Conservation (phyloP, 306 rosid genomes). For the Trifolium pratense region DNA sequence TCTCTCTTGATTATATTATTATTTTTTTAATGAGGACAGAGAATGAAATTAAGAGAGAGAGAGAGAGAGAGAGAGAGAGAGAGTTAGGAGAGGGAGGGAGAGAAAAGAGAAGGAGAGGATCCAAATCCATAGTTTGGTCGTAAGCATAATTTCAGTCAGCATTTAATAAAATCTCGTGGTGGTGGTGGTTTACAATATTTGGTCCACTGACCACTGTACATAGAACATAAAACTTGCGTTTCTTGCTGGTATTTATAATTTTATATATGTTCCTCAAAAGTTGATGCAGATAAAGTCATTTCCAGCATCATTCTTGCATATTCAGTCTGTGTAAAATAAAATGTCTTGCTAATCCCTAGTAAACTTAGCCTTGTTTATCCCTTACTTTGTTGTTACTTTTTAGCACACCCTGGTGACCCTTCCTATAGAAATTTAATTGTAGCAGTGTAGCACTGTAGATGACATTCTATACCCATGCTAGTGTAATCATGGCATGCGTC, state of each 20-base stretch:
- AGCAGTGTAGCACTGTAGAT: conserved; percentile 23
- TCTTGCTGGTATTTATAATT: conserved; percentile 21
- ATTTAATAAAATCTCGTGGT: conserved; percentile 22
- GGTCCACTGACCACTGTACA: neutral
- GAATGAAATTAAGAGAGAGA: too few species aligned
- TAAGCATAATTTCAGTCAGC: conserved; percentile 15
- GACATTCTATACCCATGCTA: conserved; percentile 36
- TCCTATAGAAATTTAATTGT: conserved; percentile 3
- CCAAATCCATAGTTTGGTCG: too few species aligned
- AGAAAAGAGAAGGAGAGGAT: too few species aligned
- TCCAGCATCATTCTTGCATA: conserved; percentile 16
- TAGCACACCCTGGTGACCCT: conserved; percentile 26
- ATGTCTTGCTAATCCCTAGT: conserved; percentile 21
- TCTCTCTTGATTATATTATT: too few species aligned
- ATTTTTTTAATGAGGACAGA: too few species aligned
- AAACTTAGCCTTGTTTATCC: conserved; percentile 1
- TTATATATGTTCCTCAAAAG: conserved; percentile 25
- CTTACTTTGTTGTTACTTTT: conserved; percentile 3
- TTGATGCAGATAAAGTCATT: conserved; percentile 5
- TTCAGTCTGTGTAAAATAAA: conserved; percentile 24
- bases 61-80: too few species aligned
- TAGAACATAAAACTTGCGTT: conserved; percentile 17
- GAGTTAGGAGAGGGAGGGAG: too few species aligned
- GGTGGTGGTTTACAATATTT: conserved; percentile 22
- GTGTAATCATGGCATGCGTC: conserved; percentile 36